Conservation (phyloP, 2,329 filamentous ascomycete genomes). For the Teratosphaeria gauchensis region DNA sequence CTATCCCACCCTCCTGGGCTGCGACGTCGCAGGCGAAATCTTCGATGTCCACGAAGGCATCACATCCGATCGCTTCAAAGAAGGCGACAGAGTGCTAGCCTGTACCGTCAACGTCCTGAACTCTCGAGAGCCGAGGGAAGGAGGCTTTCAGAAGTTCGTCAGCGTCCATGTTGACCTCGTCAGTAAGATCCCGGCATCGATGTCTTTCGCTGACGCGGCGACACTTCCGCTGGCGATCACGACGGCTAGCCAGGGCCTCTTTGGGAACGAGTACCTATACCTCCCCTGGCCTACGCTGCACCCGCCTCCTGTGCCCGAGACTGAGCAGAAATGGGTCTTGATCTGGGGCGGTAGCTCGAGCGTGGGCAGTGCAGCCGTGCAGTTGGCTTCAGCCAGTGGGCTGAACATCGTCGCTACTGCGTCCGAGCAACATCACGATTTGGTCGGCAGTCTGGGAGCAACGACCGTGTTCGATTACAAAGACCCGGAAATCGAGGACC, state of each 20-base stretch:
- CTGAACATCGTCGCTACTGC: constrained; percentile 25
- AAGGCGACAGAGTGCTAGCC: constrained; percentile 28
- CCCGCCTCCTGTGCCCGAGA: constrained; percentile 17
- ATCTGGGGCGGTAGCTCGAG: constrained; percentile 29
- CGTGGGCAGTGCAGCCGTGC: constrained; percentile 25
- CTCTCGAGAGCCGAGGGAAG: constrained; percentile 12
- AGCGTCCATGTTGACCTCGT: constrained; percentile 20
- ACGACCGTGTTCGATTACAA: constrained; percentile 27
- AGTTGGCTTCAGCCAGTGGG: constrained; percentile 28
- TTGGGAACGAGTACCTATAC: constrained; percentile 22
- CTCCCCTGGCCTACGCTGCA: constrained; percentile 29
- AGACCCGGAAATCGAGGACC: constrained; percentile 22
- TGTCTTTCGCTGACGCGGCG: constrained; percentile 30
- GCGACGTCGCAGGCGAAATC: constrained; percentile 29
- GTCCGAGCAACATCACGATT: constrained; percentile 22
- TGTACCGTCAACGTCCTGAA: constrained; percentile 14
- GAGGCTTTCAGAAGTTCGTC: constrained; percentile 29
- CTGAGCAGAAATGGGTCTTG: constrained; percentile 29
- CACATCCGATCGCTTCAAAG: constrained; percentile 21
- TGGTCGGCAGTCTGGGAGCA: constrained; percentile 25
- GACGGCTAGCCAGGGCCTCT: constrained; percentile 33
- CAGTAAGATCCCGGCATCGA: constrained; percentile 29
- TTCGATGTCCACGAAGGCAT: constrained; percentile 27
- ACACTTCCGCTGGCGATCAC: constrained; percentile 38
- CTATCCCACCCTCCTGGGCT: constrained; percentile 27